phyloP scores from a whole-genome alignment of 805 yeast species.

The Metschnikowia rubicola region DNA sequence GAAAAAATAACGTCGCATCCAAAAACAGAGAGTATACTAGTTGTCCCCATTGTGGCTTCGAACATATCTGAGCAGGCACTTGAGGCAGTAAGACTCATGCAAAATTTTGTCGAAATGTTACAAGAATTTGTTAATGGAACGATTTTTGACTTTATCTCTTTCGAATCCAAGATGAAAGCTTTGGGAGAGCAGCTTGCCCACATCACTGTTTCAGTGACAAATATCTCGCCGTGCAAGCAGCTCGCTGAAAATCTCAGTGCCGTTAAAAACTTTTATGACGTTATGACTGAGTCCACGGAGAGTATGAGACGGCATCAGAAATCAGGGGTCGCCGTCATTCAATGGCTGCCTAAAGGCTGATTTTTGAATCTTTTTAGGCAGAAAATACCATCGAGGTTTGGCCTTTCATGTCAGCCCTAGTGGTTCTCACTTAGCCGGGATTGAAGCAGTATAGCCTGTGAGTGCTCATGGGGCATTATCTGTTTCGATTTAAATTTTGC shows the following conservation, averaged over 20 bases:
- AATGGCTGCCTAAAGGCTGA: neutral
- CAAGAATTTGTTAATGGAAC: neutral
- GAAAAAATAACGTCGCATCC: too few species aligned
- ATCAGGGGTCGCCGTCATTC: neutral
- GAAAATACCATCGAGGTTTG: too few species aligned
- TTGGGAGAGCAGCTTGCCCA: neutral
- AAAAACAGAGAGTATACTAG: too few species aligned
- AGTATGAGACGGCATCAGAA: neutral
- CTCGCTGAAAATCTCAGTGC: neutral
- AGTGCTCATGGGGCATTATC: too few species aligned
- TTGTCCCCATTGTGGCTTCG: neutral
- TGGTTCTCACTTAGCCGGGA: too few species aligned
- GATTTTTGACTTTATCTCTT: neutral
- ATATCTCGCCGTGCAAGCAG: slow-evolving; percentile 3
- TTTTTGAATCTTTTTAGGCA: too few species aligned
- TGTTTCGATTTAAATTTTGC: too few species aligned
- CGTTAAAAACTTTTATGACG: neutral
- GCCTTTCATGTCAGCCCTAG: too few species aligned
- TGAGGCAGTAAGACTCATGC: neutral
- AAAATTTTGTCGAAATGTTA: neutral
- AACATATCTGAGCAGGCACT: neutral
- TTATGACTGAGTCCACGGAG: neutral
- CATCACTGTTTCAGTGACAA: neutral
- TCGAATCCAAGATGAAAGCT: neutral
- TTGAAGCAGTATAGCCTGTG: too few species aligned